Percentiles rank a stretch among this genome's conserved stretches.
Conservation (phyloP, 148 eudicot genomes). For the Rhododendron mucronatum region DNA sequence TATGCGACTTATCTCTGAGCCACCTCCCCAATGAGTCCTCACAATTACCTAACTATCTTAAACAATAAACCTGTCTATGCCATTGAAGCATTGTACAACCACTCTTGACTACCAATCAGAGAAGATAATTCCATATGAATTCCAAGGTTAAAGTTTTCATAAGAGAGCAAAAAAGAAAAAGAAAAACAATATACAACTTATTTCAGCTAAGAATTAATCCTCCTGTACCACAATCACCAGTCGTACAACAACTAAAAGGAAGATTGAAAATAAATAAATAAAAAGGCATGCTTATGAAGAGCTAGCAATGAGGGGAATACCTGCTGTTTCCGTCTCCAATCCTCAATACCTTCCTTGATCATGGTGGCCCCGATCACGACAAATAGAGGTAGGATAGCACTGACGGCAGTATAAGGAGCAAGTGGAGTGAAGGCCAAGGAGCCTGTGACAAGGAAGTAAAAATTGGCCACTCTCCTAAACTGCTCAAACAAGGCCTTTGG, state of each 20-base stretch:
- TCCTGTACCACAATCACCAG: no score
- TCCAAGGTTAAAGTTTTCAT: not conserved
- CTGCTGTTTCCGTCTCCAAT: constrained; percentile 75
- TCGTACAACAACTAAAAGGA: not conserved
- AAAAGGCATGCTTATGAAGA: not conserved
- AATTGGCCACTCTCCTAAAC: constrained; percentile 96
- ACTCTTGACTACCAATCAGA: not conserved
- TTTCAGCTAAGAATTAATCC: not conserved
- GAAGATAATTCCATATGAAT: not conserved
- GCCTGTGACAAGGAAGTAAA: constrained; percentile 78
- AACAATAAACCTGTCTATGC: not conserved
- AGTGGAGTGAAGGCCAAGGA: constrained; percentile 65
- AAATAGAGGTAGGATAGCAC: constrained; percentile 66
- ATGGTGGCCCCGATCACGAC: constrained; percentile 83
- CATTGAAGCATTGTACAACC: not conserved
- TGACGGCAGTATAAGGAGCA: constrained; percentile 74
- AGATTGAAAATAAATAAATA: not conserved
- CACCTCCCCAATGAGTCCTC: not conserved
- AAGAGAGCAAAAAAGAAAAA: not conserved
- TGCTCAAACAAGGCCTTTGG: constrained; percentile 97
- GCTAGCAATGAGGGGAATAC: constrained; percentile 26
- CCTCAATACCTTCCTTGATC: constrained; percentile 88
- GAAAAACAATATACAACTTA: not conserved
- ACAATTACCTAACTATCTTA: not conserved
- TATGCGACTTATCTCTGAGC: not conserved